Evolutionary conservation across 2,329 filamentous ascomycete species (phyloP).

Genomic region (Pseudogymnoascus sp.): DNA sequence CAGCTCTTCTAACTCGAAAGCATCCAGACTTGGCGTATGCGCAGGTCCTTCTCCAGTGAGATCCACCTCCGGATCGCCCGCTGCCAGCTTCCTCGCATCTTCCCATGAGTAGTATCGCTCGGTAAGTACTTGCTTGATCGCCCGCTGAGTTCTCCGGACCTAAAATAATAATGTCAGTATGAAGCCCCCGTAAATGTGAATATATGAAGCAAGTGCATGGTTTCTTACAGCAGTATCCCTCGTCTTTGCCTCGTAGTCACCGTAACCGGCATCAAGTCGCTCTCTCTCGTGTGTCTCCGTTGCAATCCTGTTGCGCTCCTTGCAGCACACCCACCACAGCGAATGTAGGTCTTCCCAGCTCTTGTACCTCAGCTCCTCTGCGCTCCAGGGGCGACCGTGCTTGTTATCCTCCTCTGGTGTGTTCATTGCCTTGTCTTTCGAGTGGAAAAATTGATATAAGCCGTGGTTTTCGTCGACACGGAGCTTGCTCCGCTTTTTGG

Average conservation of each 20-base stretch:
- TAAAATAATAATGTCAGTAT: constrained; percentile 31
- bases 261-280: constrained; percentile 63
- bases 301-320: constrained; percentile 82
- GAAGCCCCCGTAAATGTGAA: constrained; percentile 11
- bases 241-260: constrained; percentile 54
- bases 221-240: constrained; percentile 59
- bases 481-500: constrained; percentile 46
- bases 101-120: constrained; percentile 86
- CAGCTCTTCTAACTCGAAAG: constrained; percentile 19
- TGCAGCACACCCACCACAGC: constrained; percentile 90
- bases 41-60: constrained; percentile 23
- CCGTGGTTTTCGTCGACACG: constrained; percentile 66
- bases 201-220: constrained; percentile 11
- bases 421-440: constrained; percentile 57
- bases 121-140: constrained; percentile 76
- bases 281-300: constrained; percentile 65
- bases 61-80: constrained; percentile 58
- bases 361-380: constrained; percentile 78
- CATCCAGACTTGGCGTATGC: constrained; percentile 19
- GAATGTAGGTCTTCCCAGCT: constrained; percentile 88
- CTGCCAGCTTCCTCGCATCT: constrained; percentile 60
- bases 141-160: constrained; percentile 69
- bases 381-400: constrained; percentile 76
- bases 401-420: constrained; percentile 61
- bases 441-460: constrained; percentile 85